Conservation (phyloP, 2,329 filamentous ascomycete species). For the Phoma sp. region DNA sequence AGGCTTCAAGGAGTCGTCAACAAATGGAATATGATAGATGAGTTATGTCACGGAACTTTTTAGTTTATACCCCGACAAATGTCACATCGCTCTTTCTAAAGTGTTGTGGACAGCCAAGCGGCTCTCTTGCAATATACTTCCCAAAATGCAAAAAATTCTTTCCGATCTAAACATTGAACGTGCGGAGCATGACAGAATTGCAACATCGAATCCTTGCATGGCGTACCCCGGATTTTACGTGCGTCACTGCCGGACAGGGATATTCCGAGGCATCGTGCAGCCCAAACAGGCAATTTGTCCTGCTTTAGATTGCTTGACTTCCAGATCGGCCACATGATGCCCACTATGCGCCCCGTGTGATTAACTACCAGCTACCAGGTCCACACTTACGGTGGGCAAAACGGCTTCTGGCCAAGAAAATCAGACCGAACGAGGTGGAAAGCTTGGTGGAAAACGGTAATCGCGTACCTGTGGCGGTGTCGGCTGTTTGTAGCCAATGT, state of each 20-base stretch:
- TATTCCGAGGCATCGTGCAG: slow-evolving; percentile 1
- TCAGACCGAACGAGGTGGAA: neutral
- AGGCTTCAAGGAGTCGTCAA: neutral
- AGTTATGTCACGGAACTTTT: neutral
- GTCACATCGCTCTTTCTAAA: too few relatives aligned
- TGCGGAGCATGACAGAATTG: slow-evolving; percentile 10
- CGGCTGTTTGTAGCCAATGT: neutral
- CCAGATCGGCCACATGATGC: slow-evolving; percentile 1
- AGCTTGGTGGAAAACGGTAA: slow-evolving; percentile 4
- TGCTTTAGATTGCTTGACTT: slow-evolving; percentile 2
- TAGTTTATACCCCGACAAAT: too few relatives aligned
- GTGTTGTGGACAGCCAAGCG: too few relatives aligned
- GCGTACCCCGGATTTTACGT: slow-evolving; percentile 15
- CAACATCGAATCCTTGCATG: slow-evolving; percentile 22
- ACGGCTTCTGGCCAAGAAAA: neutral
- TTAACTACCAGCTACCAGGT: slow-evolving; percentile 5
- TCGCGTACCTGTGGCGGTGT: neutral
- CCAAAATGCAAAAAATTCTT: neutral
- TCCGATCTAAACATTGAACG: neutral
- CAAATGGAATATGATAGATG: neutral
- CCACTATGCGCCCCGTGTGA: neutral
- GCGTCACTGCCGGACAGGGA: neutral
- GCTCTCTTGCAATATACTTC: neutral
- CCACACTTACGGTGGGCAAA: neutral
- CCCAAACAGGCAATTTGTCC: slow-evolving; percentile 7